Percentiles rank a stretch among this genome's conserved stretches.
Conservation (phyloP, 768 basidiomycete species). For the Solioccasus polychromus region DNA sequence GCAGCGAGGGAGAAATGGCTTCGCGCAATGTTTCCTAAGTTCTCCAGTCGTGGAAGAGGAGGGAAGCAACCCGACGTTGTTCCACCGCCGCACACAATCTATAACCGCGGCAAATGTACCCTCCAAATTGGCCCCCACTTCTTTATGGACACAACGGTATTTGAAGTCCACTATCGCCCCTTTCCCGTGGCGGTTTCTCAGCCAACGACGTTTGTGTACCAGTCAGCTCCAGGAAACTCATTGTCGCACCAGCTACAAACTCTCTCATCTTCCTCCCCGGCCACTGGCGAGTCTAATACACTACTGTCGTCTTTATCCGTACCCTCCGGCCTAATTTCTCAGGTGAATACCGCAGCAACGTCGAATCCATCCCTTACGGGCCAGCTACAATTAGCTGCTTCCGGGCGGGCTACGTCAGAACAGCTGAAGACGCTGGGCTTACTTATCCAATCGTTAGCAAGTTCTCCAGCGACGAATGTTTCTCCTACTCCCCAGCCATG, state of each 20-base stretch:
- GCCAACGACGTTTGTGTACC: slow-evolving; percentile 25
- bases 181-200: slow-evolving; percentile 22
- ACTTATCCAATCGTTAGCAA: slow-evolving; percentile 68
- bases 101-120: slow-evolving; percentile 63
- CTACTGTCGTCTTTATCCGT: slow-evolving; percentile 49
- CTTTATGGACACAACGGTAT: slow-evolving; percentile 66
- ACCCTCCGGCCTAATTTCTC: slow-evolving; percentile 55
- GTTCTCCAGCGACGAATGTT: slow-evolving; percentile 6
- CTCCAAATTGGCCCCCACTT: slow-evolving; percentile 74
- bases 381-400: slow-evolving; percentile 61
- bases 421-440: slow-evolving; percentile 67
- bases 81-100: slow-evolving; percentile 66
- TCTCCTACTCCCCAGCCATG: slow-evolving; percentile 8
- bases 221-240: slow-evolving; percentile 20
- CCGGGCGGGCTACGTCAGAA: slow-evolving; percentile 57
- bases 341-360: slow-evolving; percentile 64
- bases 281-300: slow-evolving; percentile 35
- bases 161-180: slow-evolving; percentile 68
- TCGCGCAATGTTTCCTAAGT: slow-evolving; percentile 61
- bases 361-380: slow-evolving; percentile 67
- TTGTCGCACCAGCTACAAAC: slow-evolving; percentile 30
- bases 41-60: slow-evolving; percentile 62
- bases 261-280: slow-evolving; percentile 15
- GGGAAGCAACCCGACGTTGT: slow-evolving; percentile 51
- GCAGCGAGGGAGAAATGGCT: slow-evolving; percentile 74